Base-by-base conservation (phyloP, 257 asterid genomes). In the Rehmannia glutinosa region DNA sequence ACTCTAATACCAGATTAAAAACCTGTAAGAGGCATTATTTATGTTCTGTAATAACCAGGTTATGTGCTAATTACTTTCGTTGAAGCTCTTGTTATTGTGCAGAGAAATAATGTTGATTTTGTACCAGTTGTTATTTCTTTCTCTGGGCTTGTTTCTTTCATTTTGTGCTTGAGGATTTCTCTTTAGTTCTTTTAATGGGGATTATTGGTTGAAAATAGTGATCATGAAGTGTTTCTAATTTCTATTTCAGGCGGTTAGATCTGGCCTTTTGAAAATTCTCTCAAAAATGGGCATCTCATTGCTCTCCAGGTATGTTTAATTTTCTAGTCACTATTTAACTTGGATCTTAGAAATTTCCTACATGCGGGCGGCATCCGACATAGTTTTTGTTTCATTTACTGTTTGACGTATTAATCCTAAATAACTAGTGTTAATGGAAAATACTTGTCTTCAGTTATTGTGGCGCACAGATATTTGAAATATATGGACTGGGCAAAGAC, bases 201-300 rank as follows among this genome's bases (percentile, higher is more conserved):
- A 49, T 49, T 52, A 30, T 68, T 64, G 66, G 46, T 75, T 55
- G 13, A 64, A 20, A 50, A 72, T 72, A 74, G 70, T 50, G 21
- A 68, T 3, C 12, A 13, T 23, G 50, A 71, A 58, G 20, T 38
- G 24, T 59, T 62, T 43, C n/a, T 66, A 13, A 59, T 60, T 72
- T 56, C 49, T 59, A 35, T 74, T 81, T 64, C 91, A 94, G 99
- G 96, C 99, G 7, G 83, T 93, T 59, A 82, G 62, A 76, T 78
- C 97, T 49, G 99, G 99, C 24, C 96, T 93, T 68, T 68, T 88
- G 72, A 93, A 93, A 75, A 90, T 93, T 75, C 99, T 93, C 49
- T 93, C 99, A 53, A 93, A 93, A 81, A 93, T 93, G 99, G 99
- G 99, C 45, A 93, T 93, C 85, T 93, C 97, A 60, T 77, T 93